Base-by-base conservation (phyloP, 805 yeast genomes). In the Metschnikowia drakensbergensis region DNA sequence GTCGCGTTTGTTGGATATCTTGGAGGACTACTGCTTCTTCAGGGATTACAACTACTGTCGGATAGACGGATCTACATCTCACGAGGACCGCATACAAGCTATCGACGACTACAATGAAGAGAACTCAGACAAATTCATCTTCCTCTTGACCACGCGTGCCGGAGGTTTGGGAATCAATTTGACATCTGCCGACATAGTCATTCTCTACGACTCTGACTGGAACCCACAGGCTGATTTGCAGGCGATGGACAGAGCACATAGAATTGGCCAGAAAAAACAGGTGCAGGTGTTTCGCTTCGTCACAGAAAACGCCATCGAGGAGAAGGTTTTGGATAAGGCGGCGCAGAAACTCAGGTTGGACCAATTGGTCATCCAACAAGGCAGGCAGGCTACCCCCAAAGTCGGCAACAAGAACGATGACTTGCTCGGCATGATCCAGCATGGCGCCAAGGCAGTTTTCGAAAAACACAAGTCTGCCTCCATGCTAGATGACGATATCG, bases 211-310 rank as follows among this genome's bases (percentile, higher is more conserved):
- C 66, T 86, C 96, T 0, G 98, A 91, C 69, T 91, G 98, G 98
- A 91, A 91, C 62, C 98, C 98, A 1, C 98, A 91, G 64, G 97
- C 97, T 0, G 98, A 91, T 74, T 74, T 91, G 59, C 98, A 91
- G 69, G 97, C 97, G 1, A 91, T 91, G 98, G 98, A 92, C 66
- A 80, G 98, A 63, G 98, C 97, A 0, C 98, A 91, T 63, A 82
- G 98, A 74, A 91, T 91, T 63, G 98, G 98, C 17, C 98, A 91
- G 66, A 92, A 88, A 64, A 92, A 92, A 62, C 99, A 92, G 70
- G 99, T 92, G 6, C 79, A 83, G 58, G 98, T 92, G 17, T 92
- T 79, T 65, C 74, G 99, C 55, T 88, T 92, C 69, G 96, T 92
- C 27, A 92, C 97, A 3, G 98, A 92, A 62, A 83, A 88, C 68